phyloP scores from a whole-genome alignment of 768 basidiomycete genomes.

The Pleurotus ostreatus region DNA sequence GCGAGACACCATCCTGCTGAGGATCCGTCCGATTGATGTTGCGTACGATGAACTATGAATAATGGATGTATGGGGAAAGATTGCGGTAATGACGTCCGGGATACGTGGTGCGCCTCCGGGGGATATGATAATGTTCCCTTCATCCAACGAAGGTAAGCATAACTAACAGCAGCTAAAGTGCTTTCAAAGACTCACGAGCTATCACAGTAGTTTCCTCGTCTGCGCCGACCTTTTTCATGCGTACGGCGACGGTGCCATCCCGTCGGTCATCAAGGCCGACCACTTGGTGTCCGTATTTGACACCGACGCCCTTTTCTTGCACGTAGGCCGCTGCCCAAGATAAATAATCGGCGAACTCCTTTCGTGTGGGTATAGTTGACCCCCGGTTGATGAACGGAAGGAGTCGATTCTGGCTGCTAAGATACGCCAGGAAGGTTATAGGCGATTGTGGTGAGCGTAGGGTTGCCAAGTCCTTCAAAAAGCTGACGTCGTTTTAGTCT shows the following conservation, averaged over 20 bases:
- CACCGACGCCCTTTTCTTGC: slow-evolving; percentile 35
- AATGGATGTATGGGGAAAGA: slow-evolving; percentile 30
- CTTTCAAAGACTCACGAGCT: slow-evolving; percentile 30
- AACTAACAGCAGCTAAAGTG: not conserved
- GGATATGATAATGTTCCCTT: slow-evolving; percentile 46
- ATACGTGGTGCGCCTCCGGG: slow-evolving; percentile 46
- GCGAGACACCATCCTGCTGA: slow-evolving; percentile 24
- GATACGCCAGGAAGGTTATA: slow-evolving; percentile 49
- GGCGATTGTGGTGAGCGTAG: slow-evolving; percentile 46
- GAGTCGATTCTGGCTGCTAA: slow-evolving; percentile 45
- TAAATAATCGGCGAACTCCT: slow-evolving; percentile 53
- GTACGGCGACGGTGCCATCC: slow-evolving; percentile 33
- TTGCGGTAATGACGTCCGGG: slow-evolving; percentile 29
- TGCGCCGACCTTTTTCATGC: slow-evolving; percentile 28
- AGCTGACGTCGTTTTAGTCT: slow-evolving; percentile 23
- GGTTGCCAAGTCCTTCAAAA: slow-evolving; percentile 52
- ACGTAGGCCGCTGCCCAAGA: slow-evolving; percentile 46
- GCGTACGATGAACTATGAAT: slow-evolving; percentile 42
- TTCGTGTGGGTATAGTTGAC: slow-evolving; percentile 45
- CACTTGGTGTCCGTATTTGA: slow-evolving; percentile 45
- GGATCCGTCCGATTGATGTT: slow-evolving; percentile 29
- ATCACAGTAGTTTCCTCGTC: slow-evolving; percentile 28
- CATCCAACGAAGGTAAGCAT: slow-evolving; percentile 1
- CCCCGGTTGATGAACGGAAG: slow-evolving; percentile 51
- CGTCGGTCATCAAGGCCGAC: slow-evolving; percentile 29